Evolutionary conservation across 371 early-diverging fungal species (phyloP).

Genomic region (Apophysomyces elegans): DNA sequence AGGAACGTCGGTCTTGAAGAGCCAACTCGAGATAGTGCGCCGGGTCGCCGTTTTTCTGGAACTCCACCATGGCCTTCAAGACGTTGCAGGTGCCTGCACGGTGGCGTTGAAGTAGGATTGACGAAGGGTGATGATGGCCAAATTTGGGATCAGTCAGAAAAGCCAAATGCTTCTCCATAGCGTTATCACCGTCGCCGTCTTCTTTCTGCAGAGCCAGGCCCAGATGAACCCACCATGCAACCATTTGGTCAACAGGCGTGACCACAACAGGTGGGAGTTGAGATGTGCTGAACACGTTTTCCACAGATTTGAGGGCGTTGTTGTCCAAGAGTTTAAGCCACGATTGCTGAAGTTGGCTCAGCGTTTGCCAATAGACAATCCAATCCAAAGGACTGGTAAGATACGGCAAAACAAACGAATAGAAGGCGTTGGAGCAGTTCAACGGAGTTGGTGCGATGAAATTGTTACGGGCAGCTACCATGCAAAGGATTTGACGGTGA

Average conservation of each 20-base stretch:
- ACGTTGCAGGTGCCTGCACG: slow-evolving; percentile 26
- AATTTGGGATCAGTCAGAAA: slow-evolving; percentile 20
- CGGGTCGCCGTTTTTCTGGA: slow-evolving; percentile 15
- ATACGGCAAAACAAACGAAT: slow-evolving; percentile 43
- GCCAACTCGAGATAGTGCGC: slow-evolving; percentile 25
- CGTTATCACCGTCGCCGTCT: background rate
- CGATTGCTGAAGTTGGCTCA: slow-evolving; percentile 21
- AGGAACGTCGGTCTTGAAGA: slow-evolving; percentile 24
- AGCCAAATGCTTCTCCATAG: slow-evolving; percentile 10
- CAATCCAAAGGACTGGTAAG: slow-evolving; percentile 40
- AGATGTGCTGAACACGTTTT: slow-evolving; percentile 14
- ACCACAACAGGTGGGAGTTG: slow-evolving; percentile 22
- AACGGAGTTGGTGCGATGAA: background rate
- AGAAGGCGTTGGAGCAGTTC: slow-evolving; percentile 31
- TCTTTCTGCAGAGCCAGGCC: slow-evolving; percentile 28
- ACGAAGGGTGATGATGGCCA: slow-evolving; percentile 21
- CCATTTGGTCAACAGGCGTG: slow-evolving; percentile 28
- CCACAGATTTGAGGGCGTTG: slow-evolving; percentile 3
- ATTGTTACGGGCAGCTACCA: slow-evolving; percentile 14
- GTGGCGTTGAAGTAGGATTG: slow-evolving; percentile 30
- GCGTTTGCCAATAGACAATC: slow-evolving; percentile 37
- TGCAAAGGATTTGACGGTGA: slow-evolving; percentile 15
- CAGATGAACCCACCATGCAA: slow-evolving; percentile 35
- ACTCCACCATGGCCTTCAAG: slow-evolving; percentile 24
- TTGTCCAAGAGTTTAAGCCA: slow-evolving; percentile 27